Percentiles rank a stretch among this genome's conserved stretches.
Conservation (phyloP, 306 rosid species). For the Prunus mongolica region DNA sequence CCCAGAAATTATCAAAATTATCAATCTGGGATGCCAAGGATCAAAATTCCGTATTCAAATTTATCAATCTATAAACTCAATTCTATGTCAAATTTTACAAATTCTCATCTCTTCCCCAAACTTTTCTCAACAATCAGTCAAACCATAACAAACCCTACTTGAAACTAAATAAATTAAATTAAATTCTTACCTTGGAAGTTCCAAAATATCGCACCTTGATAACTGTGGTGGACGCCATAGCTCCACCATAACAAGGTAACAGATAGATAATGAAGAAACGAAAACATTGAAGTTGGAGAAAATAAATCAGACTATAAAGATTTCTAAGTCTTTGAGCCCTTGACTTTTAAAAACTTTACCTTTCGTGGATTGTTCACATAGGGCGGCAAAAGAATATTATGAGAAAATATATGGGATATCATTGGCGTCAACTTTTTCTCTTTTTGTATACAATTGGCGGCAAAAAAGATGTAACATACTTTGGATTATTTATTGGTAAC, state of each 20-base stretch:
- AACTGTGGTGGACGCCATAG: slow-evolving; percentile 63
- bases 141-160: neutral
- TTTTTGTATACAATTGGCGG: neutral
- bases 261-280: neutral
- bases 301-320: neutral
- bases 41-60: too few relatives aligned
- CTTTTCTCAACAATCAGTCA: neutral
- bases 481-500: neutral
- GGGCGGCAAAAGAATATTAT: neutral
- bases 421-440: neutral
- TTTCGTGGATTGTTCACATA: neutral
- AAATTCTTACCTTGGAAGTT: neutral
- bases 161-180: neutral
- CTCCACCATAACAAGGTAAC: neutral
- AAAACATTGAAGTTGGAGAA: neutral
- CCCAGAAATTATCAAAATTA: neutral
- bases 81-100: neutral
- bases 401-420: neutral
- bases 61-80: neutral
- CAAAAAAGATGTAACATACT: neutral
- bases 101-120: neutral
- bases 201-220: slow-evolving; percentile 54
- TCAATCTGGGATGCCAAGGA: neutral
- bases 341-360: neutral
- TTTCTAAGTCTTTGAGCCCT: neutral